These are phyloP conservation scores for Henningerozyma blattae DNA, from an alignment of 805 yeast species.

Conservation along the genomic window DNA sequence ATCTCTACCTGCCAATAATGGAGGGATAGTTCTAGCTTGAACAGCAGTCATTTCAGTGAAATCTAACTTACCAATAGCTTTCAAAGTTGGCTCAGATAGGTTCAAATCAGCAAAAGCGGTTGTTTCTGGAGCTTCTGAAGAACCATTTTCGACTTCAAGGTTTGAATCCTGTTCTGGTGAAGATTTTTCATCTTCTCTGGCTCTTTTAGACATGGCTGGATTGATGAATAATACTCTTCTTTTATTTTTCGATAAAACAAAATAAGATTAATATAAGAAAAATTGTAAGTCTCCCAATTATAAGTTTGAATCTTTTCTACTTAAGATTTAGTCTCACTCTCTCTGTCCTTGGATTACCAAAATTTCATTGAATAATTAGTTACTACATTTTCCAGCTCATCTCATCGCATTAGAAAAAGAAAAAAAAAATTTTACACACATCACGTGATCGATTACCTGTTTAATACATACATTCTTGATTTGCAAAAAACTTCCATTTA, in stretches of 20 bases:
- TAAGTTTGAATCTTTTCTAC: no score
- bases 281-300: no score
- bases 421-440: no score
- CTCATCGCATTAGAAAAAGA: conserved; percentile 18
- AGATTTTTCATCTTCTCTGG: conserved; percentile 10
- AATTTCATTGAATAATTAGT: no score
- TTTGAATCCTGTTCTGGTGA: conserved; percentile 1
- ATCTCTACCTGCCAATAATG: conserved; percentile 90
- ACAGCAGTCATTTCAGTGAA: conserved; percentile 87
- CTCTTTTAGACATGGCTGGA: conserved; percentile 8
- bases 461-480: no score
- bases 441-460: no score
- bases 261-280: no score
- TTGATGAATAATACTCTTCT: background rate
- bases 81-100: conserved; percentile 70
- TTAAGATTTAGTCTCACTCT: no score
- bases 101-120: conserved; percentile 38
- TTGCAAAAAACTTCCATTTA: no score
- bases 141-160: conserved; percentile 4
- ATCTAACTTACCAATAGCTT: conserved; percentile 81
- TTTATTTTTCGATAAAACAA: background rate
- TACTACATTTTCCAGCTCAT: conserved; percentile 8
- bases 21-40: conserved; percentile 93
- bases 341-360: no score
- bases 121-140: conserved; percentile 8